Conservation (phyloP, 441 rosid genomes). For the Gossypium armourianum region DNA sequence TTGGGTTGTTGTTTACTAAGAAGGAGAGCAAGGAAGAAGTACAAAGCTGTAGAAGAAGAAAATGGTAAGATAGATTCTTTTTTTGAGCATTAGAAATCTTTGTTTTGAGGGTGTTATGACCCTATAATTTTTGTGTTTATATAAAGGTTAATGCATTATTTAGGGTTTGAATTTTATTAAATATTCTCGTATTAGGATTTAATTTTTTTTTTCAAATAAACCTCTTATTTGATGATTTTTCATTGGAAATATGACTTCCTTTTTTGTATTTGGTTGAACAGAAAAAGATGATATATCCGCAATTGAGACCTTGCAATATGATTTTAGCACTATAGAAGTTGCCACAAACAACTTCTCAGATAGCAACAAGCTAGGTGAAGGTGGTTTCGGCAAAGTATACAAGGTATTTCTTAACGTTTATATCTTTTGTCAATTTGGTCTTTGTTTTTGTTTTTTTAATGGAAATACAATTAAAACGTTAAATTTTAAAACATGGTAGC, state of each 20-base stretch:
- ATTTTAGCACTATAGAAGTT: slow-evolving; percentile 23
- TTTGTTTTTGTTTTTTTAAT: too few species aligned
- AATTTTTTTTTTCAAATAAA: too few species aligned
- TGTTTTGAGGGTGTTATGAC: too few species aligned
- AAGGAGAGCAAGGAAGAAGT: slow-evolving; percentile 13
- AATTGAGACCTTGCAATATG: slow-evolving; percentile 32
- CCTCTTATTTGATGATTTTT: neutral
- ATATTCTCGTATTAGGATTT: too few species aligned
- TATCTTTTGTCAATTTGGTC: too few species aligned
- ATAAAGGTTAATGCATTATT: too few species aligned
- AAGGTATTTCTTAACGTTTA: slow-evolving; percentile 20
- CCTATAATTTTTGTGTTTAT: too few species aligned
- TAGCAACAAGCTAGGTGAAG: slow-evolving; percentile 38
- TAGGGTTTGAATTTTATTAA: too few species aligned
- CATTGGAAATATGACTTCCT: neutral
- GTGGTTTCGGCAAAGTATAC: slow-evolving; percentile 52
- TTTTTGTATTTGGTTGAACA: neutral
- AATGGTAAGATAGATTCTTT: slow-evolving; percentile 12
- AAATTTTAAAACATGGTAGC: too few species aligned
- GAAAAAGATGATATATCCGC: slow-evolving; percentile 6
- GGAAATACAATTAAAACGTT: too few species aligned
- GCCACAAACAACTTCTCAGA: slow-evolving; percentile 35
- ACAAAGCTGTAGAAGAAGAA: neutral
- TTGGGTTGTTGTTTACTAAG: neutral
- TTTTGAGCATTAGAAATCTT: too few species aligned